Evolutionary conservation across 345 rosid genomes (phyloP), one percentile per base, ranked within the genome.

Genomic region (Passiflora organensis): DNA sequence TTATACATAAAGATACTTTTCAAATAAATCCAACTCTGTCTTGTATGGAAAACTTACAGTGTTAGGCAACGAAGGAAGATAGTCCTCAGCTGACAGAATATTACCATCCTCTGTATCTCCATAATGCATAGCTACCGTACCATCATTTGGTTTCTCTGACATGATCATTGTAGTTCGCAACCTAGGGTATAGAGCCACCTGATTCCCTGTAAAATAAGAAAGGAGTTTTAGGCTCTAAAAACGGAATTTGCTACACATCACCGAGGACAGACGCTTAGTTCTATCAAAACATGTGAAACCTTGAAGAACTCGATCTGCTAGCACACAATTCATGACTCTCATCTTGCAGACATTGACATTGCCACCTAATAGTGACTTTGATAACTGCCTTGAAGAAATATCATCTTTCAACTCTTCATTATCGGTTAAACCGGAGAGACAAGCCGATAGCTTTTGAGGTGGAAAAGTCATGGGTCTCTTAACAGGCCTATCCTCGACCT

Each of bases 61-160:
- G 69, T 87, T 93, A 44, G 99, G 94, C 68, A 93, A 63, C 10
- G 82, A 65, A 14, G 89, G 86, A 52, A 93, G 82, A 75, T 65
- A 46, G 46, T 93, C 95, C 79, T 89, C 99, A 12, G 66, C 77
- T 18, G 77, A 72, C 42, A 78, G 82, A 76, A 77, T 28, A 67
- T 89, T 90, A 37, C 66, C 73, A 52, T 89, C 96, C 23, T 83
- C 91, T 53, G 76, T 28, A 58, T 94, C 99, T 61, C 91, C 99
- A 75, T 78, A 83, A 67, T 69, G 73, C 80, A 89, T 69, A 57
- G 89, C 95, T 51, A 94, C 84, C 21, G 95, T 85, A 64, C 96
- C 95, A 71, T 86, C 90, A 23, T 67, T 72, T 53, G 79, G 78
- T 76, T 85, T 93, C 81, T 89, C 87, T 61, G 80, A 78, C 89